Percentiles rank a stretch among this genome's conserved stretches.
Evolutionary conservation across 305 asterid species (phyloP).

Genomic region (Fraxinus sp.): DNA sequence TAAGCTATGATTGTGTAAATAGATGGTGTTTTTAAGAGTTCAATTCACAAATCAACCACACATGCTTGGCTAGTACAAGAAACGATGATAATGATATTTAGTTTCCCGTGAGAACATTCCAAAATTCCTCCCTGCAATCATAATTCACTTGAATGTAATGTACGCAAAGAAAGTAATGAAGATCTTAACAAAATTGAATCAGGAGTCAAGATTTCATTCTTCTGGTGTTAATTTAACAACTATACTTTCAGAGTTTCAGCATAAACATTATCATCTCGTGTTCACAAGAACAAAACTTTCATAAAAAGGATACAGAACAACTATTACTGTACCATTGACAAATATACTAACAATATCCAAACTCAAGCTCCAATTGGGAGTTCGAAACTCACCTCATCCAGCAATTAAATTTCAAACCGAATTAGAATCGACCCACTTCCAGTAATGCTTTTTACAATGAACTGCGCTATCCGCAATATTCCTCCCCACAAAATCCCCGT

Average conservation of each 20-base stretch:
- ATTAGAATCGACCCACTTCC: conserved; percentile 82
- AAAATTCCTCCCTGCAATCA: background rate
- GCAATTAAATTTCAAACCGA: conserved; percentile 35
- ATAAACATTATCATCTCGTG: conserved; percentile 9
- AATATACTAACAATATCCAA: conserved; percentile 23
- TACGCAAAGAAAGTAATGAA: conserved; percentile 8
- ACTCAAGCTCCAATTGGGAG: conserved; percentile 28
- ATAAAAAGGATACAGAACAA: background rate
- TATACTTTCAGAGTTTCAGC: background rate
- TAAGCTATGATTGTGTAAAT: background rate
- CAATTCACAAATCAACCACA: background rate
- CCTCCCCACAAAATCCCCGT: conserved; percentile 42
- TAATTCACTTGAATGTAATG: background rate
- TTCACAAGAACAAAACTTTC: conserved; percentile 18
- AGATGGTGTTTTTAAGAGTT: background rate
- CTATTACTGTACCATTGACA: background rate
- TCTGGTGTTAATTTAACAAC: conserved; percentile 4
- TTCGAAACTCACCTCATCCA: conserved; percentile 41
- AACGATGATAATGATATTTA: background rate
- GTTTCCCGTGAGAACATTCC: background rate
- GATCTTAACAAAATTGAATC: background rate
- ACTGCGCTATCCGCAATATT: conserved; percentile 57
- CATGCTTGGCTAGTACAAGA: background rate
- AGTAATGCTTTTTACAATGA: conserved; percentile 77
- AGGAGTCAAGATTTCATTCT: conserved; percentile 7